phyloP scores from a whole-genome alignment of 768 basidiomycete genomes.

The Phylloporus arenicola region DNA sequence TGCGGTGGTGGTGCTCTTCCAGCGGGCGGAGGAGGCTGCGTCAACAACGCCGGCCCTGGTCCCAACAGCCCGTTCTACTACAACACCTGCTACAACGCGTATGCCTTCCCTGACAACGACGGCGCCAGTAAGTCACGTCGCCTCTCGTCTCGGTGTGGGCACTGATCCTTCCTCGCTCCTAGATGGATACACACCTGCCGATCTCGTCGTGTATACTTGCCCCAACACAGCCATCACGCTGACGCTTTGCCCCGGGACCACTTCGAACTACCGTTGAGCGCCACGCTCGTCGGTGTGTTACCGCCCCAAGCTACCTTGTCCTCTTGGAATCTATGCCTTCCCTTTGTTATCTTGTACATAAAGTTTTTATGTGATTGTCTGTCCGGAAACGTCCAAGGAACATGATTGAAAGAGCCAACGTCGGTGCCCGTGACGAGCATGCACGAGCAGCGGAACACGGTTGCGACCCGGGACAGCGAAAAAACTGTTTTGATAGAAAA shows the following conservation, averaged over 20 bases:
- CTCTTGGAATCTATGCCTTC: neutral
- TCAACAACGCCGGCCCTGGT: conserved; percentile 25
- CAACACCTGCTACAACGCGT: conserved; percentile 25
- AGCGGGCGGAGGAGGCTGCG: conserved; percentile 24
- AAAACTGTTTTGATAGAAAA: too few relatives aligned
- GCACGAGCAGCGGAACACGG: too few relatives aligned
- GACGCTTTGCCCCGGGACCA: conserved; percentile 26
- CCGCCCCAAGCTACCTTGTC: neutral
- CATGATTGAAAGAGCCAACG: too few relatives aligned
- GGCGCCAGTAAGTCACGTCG: conserved; percentile 18
- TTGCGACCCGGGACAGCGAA: too few relatives aligned
- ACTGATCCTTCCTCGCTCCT: conserved; percentile 1
- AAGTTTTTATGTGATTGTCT: neutral
- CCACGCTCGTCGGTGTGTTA: neutral
- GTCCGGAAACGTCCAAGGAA: neutral
- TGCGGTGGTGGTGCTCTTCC: conserved; percentile 28
- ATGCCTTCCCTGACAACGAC: conserved; percentile 32
- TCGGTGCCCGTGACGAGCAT: too few relatives aligned
- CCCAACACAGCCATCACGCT: conserved; percentile 23
- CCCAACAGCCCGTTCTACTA: conserved; percentile 30
- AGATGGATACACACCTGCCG: conserved; percentile 27
- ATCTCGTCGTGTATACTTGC: conserved; percentile 28
- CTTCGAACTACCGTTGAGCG: conserved; percentile 12
- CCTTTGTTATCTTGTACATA: neutral
- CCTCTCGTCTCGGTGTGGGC: neutral